Percentiles rank a stretch among this genome's conserved stretches.
These are phyloP conservation scores for Metschnikowia picachoensis DNA, from an alignment of 805 yeast genomes.

Conservation along the genomic window DNA sequence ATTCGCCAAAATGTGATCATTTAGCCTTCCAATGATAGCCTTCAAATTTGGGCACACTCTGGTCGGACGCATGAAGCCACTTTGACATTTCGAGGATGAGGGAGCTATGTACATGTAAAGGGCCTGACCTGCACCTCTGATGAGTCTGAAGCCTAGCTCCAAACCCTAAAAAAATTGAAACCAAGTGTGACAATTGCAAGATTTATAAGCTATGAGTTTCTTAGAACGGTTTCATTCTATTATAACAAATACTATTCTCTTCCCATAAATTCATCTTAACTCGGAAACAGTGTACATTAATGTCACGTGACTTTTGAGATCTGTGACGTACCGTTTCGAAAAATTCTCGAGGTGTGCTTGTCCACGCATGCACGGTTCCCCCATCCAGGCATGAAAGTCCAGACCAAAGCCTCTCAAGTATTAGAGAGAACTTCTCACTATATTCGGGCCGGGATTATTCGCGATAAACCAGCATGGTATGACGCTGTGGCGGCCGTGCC, in stretches of 20 bases:
- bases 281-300: not conserved
- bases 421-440: slow-evolving; percentile 78
- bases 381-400: slow-evolving; percentile 52
- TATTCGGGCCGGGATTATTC: slow-evolving; percentile 65
- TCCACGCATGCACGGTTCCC: not conserved
- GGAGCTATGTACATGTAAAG: not conserved
- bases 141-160: too few relatives aligned
- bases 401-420: slow-evolving; percentile 64
- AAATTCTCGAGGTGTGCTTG: slow-evolving; percentile 6
- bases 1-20: slow-evolving; percentile 2
- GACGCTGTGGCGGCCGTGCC: slow-evolving; percentile 80
- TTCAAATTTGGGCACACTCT: not conserved
- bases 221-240: too few relatives aligned
- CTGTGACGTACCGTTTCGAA: not conserved
- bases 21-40: slow-evolving; percentile 3
- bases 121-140: not conserved
- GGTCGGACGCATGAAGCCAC: not conserved
- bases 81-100: too few relatives aligned
- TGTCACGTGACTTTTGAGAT: slow-evolving; percentile 6
- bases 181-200: not conserved
- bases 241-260: too few relatives aligned
- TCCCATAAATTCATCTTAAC: too few relatives aligned
- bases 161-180: too few relatives aligned
- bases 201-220: not conserved
- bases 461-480: slow-evolving; percentile 82